Conservation (phyloP, 2,329 filamentous ascomycete genomes). For the Diaporthe sp. region DNA sequence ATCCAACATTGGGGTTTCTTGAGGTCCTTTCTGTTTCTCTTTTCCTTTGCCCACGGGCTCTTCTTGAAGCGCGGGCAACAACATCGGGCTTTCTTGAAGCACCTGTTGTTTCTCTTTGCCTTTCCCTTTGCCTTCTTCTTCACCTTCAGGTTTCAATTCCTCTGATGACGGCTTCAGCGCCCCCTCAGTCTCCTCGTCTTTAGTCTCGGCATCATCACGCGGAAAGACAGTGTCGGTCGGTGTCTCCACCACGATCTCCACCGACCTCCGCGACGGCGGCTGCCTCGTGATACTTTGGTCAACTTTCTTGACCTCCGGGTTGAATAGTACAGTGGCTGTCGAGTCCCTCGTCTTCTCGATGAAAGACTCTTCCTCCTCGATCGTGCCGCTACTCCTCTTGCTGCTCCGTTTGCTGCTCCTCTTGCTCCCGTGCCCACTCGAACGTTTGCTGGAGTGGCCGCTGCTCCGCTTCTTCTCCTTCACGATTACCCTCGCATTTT, state of each 20-base stretch:
- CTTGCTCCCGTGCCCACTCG: constrained; percentile 8
- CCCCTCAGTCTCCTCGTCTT: not conserved
- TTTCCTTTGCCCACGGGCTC: not conserved
- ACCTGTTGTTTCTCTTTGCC: not conserved
- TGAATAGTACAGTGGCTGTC: not conserved
- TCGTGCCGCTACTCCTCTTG: not conserved
- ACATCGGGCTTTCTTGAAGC: not conserved
- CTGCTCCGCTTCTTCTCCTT: not conserved
- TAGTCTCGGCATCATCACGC: not conserved
- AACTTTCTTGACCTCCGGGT: constrained; percentile 19
- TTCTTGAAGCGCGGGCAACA: not conserved
- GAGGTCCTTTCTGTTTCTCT: not conserved
- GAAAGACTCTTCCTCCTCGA: constrained; percentile 11
- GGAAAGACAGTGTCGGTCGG: constrained; percentile 33
- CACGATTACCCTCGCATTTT: not conserved
- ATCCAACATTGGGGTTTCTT: not conserved
- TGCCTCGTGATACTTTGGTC: constrained; percentile 11
- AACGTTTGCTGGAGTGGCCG: not conserved
- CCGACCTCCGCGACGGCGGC: not conserved
- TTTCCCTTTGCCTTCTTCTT: not conserved
- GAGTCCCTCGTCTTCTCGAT: not conserved
- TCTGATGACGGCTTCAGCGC: not conserved
- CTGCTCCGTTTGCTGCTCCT: constrained; percentile 2
- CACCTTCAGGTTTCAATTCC: not conserved
- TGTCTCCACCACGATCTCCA: constrained; percentile 36